A percentile compares a stretch with the other conserved stretches of the same genome.
These are phyloP conservation scores for Arthonia radiata DNA, from an alignment of 495 filamentous ascomycete species.

Conservation along the genomic window DNA sequence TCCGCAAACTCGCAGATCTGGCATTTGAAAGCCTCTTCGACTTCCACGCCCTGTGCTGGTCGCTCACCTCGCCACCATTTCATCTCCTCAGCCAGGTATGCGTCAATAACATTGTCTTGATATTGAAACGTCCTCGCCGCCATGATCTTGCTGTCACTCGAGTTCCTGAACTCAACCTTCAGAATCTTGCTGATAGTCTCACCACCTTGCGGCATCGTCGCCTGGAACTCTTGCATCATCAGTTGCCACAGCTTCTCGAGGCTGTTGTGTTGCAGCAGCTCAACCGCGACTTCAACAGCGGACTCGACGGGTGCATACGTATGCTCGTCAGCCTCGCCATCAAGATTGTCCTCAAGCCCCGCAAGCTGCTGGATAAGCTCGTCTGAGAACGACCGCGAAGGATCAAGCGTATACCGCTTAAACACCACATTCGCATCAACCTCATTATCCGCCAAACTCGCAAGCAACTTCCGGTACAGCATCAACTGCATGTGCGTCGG, in stretches of 20 bases:
- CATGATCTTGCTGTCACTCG: conserved; percentile 27
- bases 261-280: conserved; percentile 33
- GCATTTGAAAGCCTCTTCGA: conserved; percentile 86
- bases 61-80: conserved; percentile 72
- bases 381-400: conserved; percentile 43
- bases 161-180: conserved; percentile 35
- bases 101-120: conserved; percentile 31
- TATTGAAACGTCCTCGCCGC: conserved; percentile 46
- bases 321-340: neutral
- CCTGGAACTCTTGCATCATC: conserved; percentile 34
- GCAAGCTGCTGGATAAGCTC: conserved; percentile 58
- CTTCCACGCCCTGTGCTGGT: conserved; percentile 48
- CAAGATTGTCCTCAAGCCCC: conserved; percentile 33
- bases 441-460: conserved; percentile 40
- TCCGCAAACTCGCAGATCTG: conserved; percentile 36
- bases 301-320: neutral
- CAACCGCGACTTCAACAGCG: conserved; percentile 11
- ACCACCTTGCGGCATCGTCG: conserved; percentile 27
- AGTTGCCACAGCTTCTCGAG: conserved; percentile 36
- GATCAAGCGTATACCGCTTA: conserved; percentile 39
- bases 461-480: conserved; percentile 72
- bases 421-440: conserved; percentile 44
- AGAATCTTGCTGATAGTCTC: conserved; percentile 28
- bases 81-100: conserved; percentile 44
- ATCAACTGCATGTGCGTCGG: conserved; percentile 70